Base-by-base conservation (phyloP, 78 protist genomes). In the Neovahlkampfia damariscottae region DNA sequence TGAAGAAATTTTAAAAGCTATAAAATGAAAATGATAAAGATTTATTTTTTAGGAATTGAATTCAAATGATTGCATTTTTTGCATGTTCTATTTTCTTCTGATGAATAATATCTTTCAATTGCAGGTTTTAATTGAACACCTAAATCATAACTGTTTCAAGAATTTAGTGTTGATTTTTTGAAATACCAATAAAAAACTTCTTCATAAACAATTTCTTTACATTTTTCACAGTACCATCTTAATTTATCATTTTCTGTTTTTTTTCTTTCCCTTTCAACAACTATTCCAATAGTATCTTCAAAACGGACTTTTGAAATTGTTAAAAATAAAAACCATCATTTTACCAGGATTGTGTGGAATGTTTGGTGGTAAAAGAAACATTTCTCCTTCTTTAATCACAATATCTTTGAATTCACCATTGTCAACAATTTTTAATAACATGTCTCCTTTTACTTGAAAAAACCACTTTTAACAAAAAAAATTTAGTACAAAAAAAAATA, bases 401-500 rank as follows among this genome's bases (percentile, higher is more conserved):
- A 86, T 36, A 6, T 77, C 79, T 38, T 50, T 19, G 6, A 38
- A 31, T 76, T 38, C n/a, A 37, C 78, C 86, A 1, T 28, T 19
- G 29, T 19, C 67, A 30, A 19, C 67, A 39, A 82, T 31, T 31
- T 41, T 28, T 29, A 77, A 40, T 27, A 2, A 2, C 84, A 86
- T 86, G 41, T 86, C 78, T 5, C 91, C 91, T 19, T 74, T 29
- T 27, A 83, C n/a, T 69, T 79, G 84, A 28, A 7, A 62, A 74
- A 87, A 87, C 40, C 30, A 36, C 76, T 81, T n/a, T n/a, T n/a
- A n/a, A n/a, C n/a, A n/a, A n/a, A n/a, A n/a, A 19, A 50, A 50
- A 50, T 50, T 19, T 50, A 50, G 62, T 50, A 2, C 9, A 28
- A 66, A 29, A 41, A n/a, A n/a, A n/a, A n/a, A n/a, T n/a, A n/a